Base-by-base conservation (phyloP, 208 protist genomes). In the Trypanosoma brucei region DNA sequence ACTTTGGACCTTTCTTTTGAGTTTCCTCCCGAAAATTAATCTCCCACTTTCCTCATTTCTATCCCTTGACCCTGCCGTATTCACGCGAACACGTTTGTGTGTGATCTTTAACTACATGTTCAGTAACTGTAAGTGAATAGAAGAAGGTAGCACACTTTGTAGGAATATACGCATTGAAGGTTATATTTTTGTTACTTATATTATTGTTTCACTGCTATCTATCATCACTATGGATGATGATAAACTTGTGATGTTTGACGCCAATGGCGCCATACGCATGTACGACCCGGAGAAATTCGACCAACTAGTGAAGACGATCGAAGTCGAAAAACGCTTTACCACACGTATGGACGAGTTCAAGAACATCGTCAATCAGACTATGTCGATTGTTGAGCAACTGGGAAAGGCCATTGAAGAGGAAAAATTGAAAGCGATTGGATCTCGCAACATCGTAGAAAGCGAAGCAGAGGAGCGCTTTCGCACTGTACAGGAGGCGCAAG, bases 231-330 rank as follows among this genome's bases (percentile, higher is more conserved):
- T 91, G 86, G 88, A 91, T 50, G 86, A 93, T 39, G 88, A 94
- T 65, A 80, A 86, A 65, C 59, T 93, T 42, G 79, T 94, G 45
- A 93, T 92, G 83, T 96, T 96, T 68, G 88, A 94, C 80, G 79
- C 76, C 70, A 84, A 90, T 55, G 84, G 86, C 13, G 84, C 83
- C 57, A 92, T 93, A 62, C 83, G 86, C 56, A 92, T 96, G 81
- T 96, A 96, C 73, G 83, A 88, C 65, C 90, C 90, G 2, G 86
- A 96, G 34, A 93, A 91, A 72, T 96, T 84, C 61, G 86, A 96
- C 50, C 74, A 96, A 60, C 68, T 91, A 14, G 53, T 92, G 22
- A 89, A 88, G 54, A 67, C 82, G 0, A 79, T 92, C n/a, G 85
- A 90, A 40, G 70, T 79, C 11, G 77, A 88, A 57, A 75, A 79